Base-by-base conservation (phyloP, 139 green algal species). In the Pseudopediastrum boryanum region DNA sequence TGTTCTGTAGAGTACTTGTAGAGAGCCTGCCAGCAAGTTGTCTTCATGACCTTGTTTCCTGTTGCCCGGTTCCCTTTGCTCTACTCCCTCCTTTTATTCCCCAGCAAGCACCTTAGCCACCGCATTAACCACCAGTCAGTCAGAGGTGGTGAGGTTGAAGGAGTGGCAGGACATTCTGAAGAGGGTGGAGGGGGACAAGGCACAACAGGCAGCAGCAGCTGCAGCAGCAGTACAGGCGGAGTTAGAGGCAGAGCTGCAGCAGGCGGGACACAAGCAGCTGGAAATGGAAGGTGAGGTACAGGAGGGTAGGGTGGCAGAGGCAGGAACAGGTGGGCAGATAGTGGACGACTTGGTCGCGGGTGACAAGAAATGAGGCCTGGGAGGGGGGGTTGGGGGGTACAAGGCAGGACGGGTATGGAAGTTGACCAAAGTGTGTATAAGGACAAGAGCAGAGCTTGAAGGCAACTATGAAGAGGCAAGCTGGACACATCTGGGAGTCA, bases 151-250 rank as follows among this genome's bases (percentile, higher is more conserved):
- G 13, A 39, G 39, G 8, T 31, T 78, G 35, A 68, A 12, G 31
- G 71, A 78, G 38, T 70, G 59, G 39, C 54, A 61, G 54, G 71
- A 68, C 33, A 29, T 69, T 10, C 9, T 69, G 4, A 78, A 78
- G 71, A 39, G 52, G 4, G 54, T 69, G n/a, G 71, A 39, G n/a
- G 71, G 69, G 25, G 71, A 78, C 38, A 78, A 43, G 56, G 66
- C 43, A 35, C 39, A 29, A 43, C 42, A 25, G 38, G 59, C n/a
- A n/a, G 42, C 44, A 5, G 44, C 43, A 58, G 36, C 66, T 41
- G 66, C 39, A 35, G 36, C 58, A 42, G 71, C 39, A 41, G 46
- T 50, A 52, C 19, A 36, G 51, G 52, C 52, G 51, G 52, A 67
- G 16, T 35, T 48, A 36, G 36, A 38, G 44, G 61, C 61, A 69